Base-by-base conservation (phyloP, 768 basidiomycete species). In the Rhodosporidiobolus sp. region DNA sequence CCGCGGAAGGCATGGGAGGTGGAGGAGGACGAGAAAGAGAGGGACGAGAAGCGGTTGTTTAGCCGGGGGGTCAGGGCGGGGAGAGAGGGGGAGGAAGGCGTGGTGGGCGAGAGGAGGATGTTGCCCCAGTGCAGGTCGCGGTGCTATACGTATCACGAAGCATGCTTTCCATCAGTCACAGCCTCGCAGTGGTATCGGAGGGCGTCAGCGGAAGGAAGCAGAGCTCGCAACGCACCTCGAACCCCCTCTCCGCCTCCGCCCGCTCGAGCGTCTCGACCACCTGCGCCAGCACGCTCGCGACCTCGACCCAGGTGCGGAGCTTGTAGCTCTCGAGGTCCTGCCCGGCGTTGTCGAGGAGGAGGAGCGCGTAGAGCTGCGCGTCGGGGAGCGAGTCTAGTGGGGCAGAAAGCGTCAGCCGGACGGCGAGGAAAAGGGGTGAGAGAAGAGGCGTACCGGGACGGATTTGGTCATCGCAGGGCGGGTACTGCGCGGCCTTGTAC, bases 91-190 rank as follows among this genome's bases (percentile, higher is more conserved):
- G 80, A 49, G 58, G 79, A 72, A 67, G 67, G 43, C 30, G 53
- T 0, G 63, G 77, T 49, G 19, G 73, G 68, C 26, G 88, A 88
- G 59, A 98, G 87, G 14, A 99, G 85, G 61, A 99, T 90, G 80
- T 99, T 96, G 30, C 96, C 96, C 87, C 92, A 92, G 78, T 99
- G 96, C n/a, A 99, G 86, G 81, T 99, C 96, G 45, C 96, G 92
- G 81, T 99, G 96, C 95, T 99, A 73, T 4, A 49, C 45, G 32
- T 0, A 3, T 8, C 32, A 48, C 3, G 28, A 2, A 3, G n/a
- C n/a, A n/a, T n/a, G n/a, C n/a, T n/a, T n/a, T n/a, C n/a, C n/a
- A n/a, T n/a, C n/a, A n/a, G n/a, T n/a, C n/a, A n/a, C n/a, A n/a
- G n/a, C n/a, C n/a, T n/a, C n/a, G n/a, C n/a, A n/a, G n/a, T n/a